Conservation (phyloP, 148 eudicot genomes). For the Gaultheria prostrata region DNA sequence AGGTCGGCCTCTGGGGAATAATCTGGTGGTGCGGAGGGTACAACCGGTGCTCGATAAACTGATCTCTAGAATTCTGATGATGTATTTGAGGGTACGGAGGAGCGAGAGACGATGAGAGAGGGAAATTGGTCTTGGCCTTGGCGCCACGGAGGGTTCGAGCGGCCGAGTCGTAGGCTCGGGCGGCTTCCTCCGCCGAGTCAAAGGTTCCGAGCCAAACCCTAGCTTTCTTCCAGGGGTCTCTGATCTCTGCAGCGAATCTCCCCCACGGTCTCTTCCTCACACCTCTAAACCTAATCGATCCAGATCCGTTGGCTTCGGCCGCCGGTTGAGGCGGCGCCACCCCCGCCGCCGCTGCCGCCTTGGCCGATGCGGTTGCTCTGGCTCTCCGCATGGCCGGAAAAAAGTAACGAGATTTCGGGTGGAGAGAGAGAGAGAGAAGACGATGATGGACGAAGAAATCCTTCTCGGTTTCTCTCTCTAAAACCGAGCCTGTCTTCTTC, state of each 20-base stretch:
- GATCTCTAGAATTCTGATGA: constrained; percentile 21
- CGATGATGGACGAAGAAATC: background rate
- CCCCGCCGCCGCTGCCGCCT: constrained; percentile 19
- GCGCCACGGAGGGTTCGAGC: constrained; percentile 58
- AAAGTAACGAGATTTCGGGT: background rate
- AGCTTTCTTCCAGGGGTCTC: constrained; percentile 76
- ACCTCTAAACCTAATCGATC: constrained; percentile 43
- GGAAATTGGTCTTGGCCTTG: constrained; percentile 75
- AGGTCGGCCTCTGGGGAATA: constrained; percentile 42
- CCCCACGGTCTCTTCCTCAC: constrained; percentile 83
- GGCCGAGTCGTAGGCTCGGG: constrained; percentile 70
- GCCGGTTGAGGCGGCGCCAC: background rate
- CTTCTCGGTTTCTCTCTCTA: background rate
- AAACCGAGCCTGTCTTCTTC: too few relatives aligned
- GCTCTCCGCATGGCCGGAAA: constrained; percentile 28
- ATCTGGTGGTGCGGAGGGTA: constrained; percentile 30
- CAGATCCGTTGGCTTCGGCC: constrained; percentile 36
- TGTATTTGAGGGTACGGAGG: constrained; percentile 15
- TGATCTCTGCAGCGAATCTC: constrained; percentile 68
- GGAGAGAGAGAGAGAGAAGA: background rate
- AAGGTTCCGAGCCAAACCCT: constrained; percentile 80
- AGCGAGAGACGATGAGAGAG: constrained; percentile 18
- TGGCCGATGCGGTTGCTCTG: constrained; percentile 24
- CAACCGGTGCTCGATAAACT: constrained; percentile 15
- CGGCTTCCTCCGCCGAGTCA: constrained; percentile 71